Conservation (phyloP, 2,329 filamentous ascomycete genomes). For the Drechslera avenae region DNA sequence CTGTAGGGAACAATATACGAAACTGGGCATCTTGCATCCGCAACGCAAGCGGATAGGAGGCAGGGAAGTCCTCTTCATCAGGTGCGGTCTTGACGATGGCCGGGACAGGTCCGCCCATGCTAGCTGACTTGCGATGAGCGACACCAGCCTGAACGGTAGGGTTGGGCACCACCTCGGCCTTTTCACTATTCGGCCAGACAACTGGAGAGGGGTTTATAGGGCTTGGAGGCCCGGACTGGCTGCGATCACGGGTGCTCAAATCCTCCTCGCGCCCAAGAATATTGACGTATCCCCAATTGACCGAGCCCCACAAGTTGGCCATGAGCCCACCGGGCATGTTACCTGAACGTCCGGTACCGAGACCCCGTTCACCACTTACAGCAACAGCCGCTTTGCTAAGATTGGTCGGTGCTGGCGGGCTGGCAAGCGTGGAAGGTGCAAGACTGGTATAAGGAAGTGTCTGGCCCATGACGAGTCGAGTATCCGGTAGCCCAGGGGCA, state of each 20-base stretch:
- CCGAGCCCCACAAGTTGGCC: slow-evolving; percentile 93
- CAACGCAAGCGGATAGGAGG: slow-evolving; percentile 79
- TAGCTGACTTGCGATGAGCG: slow-evolving; percentile 62
- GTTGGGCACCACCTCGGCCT: slow-evolving; percentile 16
- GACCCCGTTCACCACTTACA: slow-evolving; percentile 75
- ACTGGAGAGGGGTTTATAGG: slow-evolving; percentile 32
- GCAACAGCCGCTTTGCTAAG: slow-evolving; percentile 85
- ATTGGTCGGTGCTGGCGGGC: slow-evolving; percentile 80
- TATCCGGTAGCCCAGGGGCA: slow-evolving; percentile 44
- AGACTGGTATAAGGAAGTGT: slow-evolving; percentile 67
- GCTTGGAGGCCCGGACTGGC: slow-evolving; percentile 43
- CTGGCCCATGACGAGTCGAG: slow-evolving; percentile 44
- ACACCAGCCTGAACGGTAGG: slow-evolving; percentile 19
- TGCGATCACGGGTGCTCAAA: slow-evolving; percentile 37
- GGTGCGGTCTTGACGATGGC: slow-evolving; percentile 22
- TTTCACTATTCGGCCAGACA: slow-evolving; percentile 27
- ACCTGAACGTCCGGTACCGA: slow-evolving; percentile 65
- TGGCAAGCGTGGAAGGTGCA: slow-evolving; percentile 81
- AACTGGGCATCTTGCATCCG: slow-evolving; percentile 92
- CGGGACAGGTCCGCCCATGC: slow-evolving; percentile 52
- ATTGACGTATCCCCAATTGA: slow-evolving; percentile 76
- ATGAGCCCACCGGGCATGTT: slow-evolving; percentile 82
- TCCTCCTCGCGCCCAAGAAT: slow-evolving; percentile 62
- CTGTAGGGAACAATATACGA: slow-evolving; percentile 83
- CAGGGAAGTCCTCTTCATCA: slow-evolving; percentile 65